A percentile compares a stretch with the other conserved stretches of the same genome.
Conservation (phyloP, 441 rosid genomes). For the Gossypium davidsonii region DNA sequence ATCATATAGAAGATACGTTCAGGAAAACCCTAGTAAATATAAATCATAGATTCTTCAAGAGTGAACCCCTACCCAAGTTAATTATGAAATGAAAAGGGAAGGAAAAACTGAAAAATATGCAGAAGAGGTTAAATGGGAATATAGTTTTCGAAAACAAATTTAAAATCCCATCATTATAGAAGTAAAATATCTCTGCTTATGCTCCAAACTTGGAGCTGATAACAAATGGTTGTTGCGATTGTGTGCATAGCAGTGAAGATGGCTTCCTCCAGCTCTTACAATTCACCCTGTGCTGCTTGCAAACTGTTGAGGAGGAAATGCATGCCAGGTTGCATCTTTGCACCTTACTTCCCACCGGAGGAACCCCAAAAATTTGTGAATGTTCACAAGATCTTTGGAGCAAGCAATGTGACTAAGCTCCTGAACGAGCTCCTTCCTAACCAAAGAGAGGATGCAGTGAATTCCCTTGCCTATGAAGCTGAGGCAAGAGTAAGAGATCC, state of each 20-base stretch:
- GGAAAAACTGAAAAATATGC: not conserved
- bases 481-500: conserved; percentile 96
- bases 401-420: conserved; percentile 88
- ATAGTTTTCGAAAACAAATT: not conserved
- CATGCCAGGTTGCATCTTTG: conserved; percentile 84
- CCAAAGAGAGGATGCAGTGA: conserved; percentile 94
- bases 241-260: conserved; percentile 25
- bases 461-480: conserved; percentile 88
- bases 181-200: not conserved
- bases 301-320: conserved; percentile 90
- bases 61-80: not conserved
- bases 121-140: not conserved
- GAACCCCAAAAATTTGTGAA: conserved; percentile 94
- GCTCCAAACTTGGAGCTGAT: conserved; percentile 12
- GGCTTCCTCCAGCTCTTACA: conserved; percentile 93
- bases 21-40: conserved; percentile 3
- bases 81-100: not conserved
- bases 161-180: not conserved
- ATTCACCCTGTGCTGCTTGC: conserved; percentile 98
- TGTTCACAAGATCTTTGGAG: conserved; percentile 95
- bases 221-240: conserved; percentile 9
- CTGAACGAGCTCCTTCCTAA: conserved; percentile 85
- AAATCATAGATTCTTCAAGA: not conserved
- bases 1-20: not conserved
- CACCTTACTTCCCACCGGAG: conserved; percentile 96